These are phyloP conservation scores for Powellomyces hirtus DNA, from an alignment of 192 early-diverging fungal species.

Conservation along the genomic window DNA sequence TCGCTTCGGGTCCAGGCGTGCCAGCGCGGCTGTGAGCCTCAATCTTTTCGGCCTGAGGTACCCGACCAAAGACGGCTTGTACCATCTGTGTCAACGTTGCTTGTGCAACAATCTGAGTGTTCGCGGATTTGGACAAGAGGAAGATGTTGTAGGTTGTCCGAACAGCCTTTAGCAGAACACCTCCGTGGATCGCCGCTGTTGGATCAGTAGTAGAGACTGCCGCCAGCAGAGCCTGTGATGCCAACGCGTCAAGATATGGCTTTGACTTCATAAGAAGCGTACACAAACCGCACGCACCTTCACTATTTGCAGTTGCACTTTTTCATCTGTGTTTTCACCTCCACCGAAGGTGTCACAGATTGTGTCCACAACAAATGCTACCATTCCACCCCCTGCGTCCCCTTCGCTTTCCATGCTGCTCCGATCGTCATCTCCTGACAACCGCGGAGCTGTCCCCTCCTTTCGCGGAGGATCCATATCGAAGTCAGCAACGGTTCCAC, in stretches of 20 bases:
- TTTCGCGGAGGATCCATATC: slow-evolving; percentile 32
- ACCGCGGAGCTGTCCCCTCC: neutral
- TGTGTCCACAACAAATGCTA: slow-evolving; percentile 69
- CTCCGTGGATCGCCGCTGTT: slow-evolving; percentile 63
- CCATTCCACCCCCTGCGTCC: slow-evolving; percentile 37
- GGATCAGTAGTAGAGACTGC: slow-evolving; percentile 69
- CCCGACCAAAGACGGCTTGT: slow-evolving; percentile 74
- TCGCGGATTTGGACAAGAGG: slow-evolving; percentile 65
- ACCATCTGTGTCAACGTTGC: slow-evolving; percentile 89
- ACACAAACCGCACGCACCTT: slow-evolving; percentile 50
- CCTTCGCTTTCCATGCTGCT: slow-evolving; percentile 33
- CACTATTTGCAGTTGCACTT: slow-evolving; percentile 87
- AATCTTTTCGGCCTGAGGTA: slow-evolving; percentile 32
- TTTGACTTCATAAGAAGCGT: no score
- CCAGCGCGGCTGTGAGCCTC: slow-evolving; percentile 9
- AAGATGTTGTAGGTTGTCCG: slow-evolving; percentile 88
- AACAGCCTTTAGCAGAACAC: slow-evolving; percentile 74
- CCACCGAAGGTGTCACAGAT: slow-evolving; percentile 73
- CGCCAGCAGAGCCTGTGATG: slow-evolving; percentile 69
- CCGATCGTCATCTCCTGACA: slow-evolving; percentile 33
- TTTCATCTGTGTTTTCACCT: slow-evolving; percentile 78
- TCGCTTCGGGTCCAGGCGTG: neutral
- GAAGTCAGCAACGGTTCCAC: slow-evolving; percentile 4
- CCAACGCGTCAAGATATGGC: neutral
- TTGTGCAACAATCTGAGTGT: slow-evolving; percentile 84